Base-by-base conservation (phyloP, 2,329 filamentous ascomycete genomes). In the Lanzia echinophila region DNA sequence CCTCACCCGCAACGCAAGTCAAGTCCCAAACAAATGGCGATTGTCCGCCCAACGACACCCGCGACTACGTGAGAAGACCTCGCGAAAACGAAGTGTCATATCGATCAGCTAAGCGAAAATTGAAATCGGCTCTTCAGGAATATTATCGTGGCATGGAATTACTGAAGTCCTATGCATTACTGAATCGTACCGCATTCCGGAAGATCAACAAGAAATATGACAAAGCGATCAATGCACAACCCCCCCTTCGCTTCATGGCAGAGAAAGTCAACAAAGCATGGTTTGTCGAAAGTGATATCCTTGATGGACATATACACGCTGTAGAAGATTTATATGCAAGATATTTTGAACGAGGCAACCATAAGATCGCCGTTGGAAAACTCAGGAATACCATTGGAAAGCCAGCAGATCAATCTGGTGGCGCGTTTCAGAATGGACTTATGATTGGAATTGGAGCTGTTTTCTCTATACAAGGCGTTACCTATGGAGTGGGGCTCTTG, bases 141-240 rank as follows among this genome's bases (percentile, higher is more conserved):
- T 96, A 90, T 68, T 97, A 99, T 68, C 86, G 92, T 19, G 87
- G 88, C 0, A 77, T 99, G 13, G 94, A 99, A 68, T 75, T 97
- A 44, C 78, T 99, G 56, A 97, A 96, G 72, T 88, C 89, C 0
- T 99, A 95, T 64, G 86, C 90, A 1, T 73, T 95, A 20, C 76
- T 96, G 13, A 99, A 99, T 69, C 82, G 90, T 47, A 96, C 90
- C 0, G 94, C 90, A 0, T 97, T 97, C 66, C 85, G 91, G 32
- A 99, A 99, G 70, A 90, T 99, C 67, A 96, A 95, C 72, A 99
- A 99, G 70, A 99, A 99, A 71, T 97, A 95, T 68, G 91, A 97
- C 76, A 99, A 97, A 72, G 83, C 87, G 2, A 83, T 90, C 54
- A 82, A 90, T 62, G 86, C 90, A 39, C 81, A 86, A 11, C 89